Percentiles rank a stretch among this genome's conserved stretches.
phyloP scores from a whole-genome alignment of 2,329 filamentous ascomycete species.

The Madurella mycetomatis region DNA sequence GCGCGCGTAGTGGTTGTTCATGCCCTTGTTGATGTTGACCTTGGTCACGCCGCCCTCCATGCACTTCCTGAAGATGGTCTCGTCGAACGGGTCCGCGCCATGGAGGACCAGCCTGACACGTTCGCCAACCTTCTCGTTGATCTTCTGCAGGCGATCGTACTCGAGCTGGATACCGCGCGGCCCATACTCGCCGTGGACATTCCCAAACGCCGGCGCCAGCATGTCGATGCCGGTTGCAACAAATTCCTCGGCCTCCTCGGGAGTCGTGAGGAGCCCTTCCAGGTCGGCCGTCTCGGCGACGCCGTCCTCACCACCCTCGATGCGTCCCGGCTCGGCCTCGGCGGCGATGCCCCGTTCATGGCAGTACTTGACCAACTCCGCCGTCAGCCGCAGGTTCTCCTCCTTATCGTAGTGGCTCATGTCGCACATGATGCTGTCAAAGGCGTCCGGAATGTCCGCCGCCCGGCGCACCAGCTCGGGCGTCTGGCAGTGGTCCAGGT shows the following conservation, averaged over 20 bases:
- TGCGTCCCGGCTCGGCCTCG: slow-evolving; percentile 63
- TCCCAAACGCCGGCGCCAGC: slow-evolving; percentile 71
- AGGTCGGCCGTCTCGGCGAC: slow-evolving; percentile 55
- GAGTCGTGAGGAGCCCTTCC: slow-evolving; percentile 55
- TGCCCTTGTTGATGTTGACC: slow-evolving; percentile 50
- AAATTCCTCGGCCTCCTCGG: slow-evolving; percentile 66
- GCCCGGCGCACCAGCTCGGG: slow-evolving; percentile 58
- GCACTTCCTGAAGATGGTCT: slow-evolving; percentile 42
- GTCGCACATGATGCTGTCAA: slow-evolving; percentile 71
- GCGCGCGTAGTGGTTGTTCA: slow-evolving; percentile 45
- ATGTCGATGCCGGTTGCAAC: slow-evolving; percentile 68
- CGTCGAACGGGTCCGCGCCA: slow-evolving; percentile 44
- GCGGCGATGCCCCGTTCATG: slow-evolving; percentile 60
- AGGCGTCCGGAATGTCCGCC: slow-evolving; percentile 53
- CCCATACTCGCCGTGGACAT: slow-evolving; percentile 71
- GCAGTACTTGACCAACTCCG: slow-evolving; percentile 59
- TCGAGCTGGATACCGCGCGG: slow-evolving; percentile 59
- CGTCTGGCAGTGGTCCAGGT: slow-evolving; percentile 64
- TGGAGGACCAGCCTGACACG: slow-evolving; percentile 45
- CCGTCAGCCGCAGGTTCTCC: slow-evolving; percentile 59
- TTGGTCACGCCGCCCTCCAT: slow-evolving; percentile 44
- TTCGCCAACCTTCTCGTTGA: slow-evolving; percentile 42
- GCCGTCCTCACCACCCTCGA: slow-evolving; percentile 61
- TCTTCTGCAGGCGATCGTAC: slow-evolving; percentile 46
- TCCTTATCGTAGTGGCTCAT: slow-evolving; percentile 67